Evolutionary conservation across 495 filamentous ascomycete species (phyloP), one percentile per base, ranked within the genome.

Genomic region (Halenospora varia): DNA sequence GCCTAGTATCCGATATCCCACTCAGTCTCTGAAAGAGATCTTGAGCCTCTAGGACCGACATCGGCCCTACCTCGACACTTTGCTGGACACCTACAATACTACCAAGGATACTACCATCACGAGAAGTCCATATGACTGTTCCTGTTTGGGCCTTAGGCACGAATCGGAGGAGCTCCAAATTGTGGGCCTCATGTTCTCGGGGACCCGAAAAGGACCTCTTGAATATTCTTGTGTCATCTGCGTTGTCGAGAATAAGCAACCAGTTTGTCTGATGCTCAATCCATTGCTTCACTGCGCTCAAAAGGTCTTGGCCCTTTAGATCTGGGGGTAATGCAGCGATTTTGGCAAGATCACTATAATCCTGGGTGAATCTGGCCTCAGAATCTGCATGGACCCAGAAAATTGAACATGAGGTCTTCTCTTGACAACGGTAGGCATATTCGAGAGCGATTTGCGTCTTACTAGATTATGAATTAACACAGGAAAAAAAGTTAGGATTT

Each of bases 401-500:
- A 13, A 62, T 42, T 3, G 60, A 57, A 48, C 52, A 51, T 18
- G 48, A 47, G 26, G 53, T 57, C 17, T 62, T 25, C 1, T 62
- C 45, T 53, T 57, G 54, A 10, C 55, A 23, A 10, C 60, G 48
- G 39, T 57, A 62, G 24, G 60, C 60, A 54, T 57, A 62, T 50
- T 62, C 60, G 18, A 62, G 47, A 15, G 60, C 60, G 22, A 62
- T 58, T 22, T 62, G 60, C 11, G 60, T 57, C 25, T 62, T 62
- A 17, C 60, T 58, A 56, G 13, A 24, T n/a, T n/a, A 25, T 40
- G 17, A 25, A 20, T 22, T 22, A 50, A n/a, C 3, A 3, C 10
- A 45, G 19, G 39, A 55, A 47, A 35, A 35, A 4, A 35, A 35
- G n/a, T 9, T 10, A 40, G 23, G 13, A 15, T 2, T 22, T 18